A percentile compares a stretch with the other conserved stretches of the same genome.
phyloP scores from a whole-genome alignment of 345 rosid species.

The Microcos paniculata region DNA sequence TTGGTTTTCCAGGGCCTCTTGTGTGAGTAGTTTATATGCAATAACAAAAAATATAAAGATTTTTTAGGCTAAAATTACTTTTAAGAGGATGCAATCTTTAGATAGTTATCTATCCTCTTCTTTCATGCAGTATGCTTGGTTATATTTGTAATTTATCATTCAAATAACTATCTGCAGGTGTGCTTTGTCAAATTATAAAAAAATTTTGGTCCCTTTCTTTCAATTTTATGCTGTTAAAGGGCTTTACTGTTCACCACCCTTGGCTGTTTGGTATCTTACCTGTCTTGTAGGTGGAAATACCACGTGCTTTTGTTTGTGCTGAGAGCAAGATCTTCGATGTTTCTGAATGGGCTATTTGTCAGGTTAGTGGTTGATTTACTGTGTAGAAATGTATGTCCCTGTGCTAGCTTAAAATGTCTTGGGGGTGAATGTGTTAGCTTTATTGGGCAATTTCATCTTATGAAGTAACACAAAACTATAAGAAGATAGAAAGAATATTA shows the following conservation, averaged over 20 bases:
- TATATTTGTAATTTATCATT: not conserved
- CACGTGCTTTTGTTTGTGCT: slow-evolving; percentile 97
- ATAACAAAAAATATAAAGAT: not conserved
- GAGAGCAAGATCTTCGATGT: slow-evolving; percentile 99
- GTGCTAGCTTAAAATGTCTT: not conserved
- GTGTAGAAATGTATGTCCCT: not conserved
- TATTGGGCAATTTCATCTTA: too few relatives aligned
- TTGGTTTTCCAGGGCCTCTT: not conserved
- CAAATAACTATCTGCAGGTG: not conserved
- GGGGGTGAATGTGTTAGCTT: too few relatives aligned
- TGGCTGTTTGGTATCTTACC: slow-evolving; percentile 13
- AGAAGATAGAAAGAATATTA: too few relatives aligned
- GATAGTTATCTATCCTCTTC: not conserved
- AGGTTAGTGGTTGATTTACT: slow-evolving; percentile 49
- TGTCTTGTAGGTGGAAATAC: slow-evolving; percentile 76
- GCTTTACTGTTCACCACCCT: slow-evolving; percentile 15
- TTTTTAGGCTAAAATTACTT: not conserved
- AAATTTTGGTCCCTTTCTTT: not conserved
- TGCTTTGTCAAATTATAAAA: slow-evolving; percentile 7
- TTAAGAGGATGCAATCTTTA: slow-evolving; percentile 2
- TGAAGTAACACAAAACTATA: too few relatives aligned
- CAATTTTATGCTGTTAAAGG: not conserved
- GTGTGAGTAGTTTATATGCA: not conserved
- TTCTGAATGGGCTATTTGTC: slow-evolving; percentile 99
- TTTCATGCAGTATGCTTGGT: not conserved